Percentiles rank a stretch among this genome's conserved stretches.
Evolutionary conservation across 1,139 yeast genomes (phyloP).

Genomic region (Yamadazyma songkhlaensis): DNA sequence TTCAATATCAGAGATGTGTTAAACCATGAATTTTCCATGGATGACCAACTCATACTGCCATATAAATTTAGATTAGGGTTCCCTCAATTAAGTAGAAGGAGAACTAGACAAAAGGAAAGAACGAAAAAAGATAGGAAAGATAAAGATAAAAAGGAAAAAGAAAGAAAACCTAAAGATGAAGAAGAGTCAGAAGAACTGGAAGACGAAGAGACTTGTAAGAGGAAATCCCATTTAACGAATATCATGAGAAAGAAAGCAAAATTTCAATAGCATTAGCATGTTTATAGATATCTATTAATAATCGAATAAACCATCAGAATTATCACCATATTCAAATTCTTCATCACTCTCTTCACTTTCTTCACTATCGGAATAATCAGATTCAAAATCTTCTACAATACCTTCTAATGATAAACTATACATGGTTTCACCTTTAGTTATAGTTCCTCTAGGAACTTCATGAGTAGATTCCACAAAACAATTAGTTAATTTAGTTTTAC

Average conservation of each 20-base stretch:
- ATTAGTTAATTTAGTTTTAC: conserved; percentile 61
- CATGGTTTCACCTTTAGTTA: conserved; percentile 80
- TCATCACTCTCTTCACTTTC: conserved; percentile 25
- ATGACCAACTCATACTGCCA: conserved; percentile 27
- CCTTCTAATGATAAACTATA: conserved; percentile 62
- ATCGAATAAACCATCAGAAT: conserved; percentile 45
- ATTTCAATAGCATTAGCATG: no score
- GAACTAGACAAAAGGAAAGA: not conserved
- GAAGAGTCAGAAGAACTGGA: not conserved
- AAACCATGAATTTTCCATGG: conserved; percentile 38
- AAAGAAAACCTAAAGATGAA: not conserved
- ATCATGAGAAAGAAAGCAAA: conserved; percentile 3
- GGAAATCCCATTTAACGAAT: conserved; percentile 1
- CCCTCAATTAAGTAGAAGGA: conserved; percentile 42
- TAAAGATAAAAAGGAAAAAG: not conserved
- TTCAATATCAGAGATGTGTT: not conserved
- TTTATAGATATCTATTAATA: conserved; percentile 18
- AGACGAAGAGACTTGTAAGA: conserved; percentile 6
- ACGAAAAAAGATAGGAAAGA: not conserved
- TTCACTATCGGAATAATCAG: conserved; percentile 23
- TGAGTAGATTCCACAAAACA: conserved; percentile 86
- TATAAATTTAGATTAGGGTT: conserved; percentile 43
- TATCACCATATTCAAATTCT: conserved; percentile 49
- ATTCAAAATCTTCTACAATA: conserved; percentile 29
- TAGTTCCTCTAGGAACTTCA: conserved; percentile 58